Evolutionary conservation across 176 grass and related monocot genomes (phyloP), one percentile per base, ranked within the genome.

Genomic region (Oryza meridionalis): DNA sequence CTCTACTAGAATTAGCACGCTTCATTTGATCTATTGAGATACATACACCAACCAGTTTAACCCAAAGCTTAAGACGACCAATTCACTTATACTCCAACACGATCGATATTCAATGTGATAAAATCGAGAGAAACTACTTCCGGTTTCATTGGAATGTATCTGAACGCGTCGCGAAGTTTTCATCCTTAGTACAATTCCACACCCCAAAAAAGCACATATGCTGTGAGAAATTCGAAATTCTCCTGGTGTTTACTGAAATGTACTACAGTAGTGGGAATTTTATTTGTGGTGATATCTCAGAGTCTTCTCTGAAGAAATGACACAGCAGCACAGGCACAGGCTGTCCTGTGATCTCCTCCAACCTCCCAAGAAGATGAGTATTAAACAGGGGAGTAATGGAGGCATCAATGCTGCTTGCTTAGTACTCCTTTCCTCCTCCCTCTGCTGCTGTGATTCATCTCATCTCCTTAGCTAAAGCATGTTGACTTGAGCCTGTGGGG

Each of bases 331-430:
- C 69, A 40, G 38, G 38, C 38, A 40, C 38, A 69, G 79, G 80
- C 84, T 80, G 80, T 83, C 88, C 79, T 49, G 21, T 58, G 53
- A 58, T 58, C 53, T 58, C 49, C 11, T 83, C 82, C 72, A 82
- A 86, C 79, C 79, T 78, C 84, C 79, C 76, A 79, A 83, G n/a
- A 43, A 43, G 42, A 43, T n/a, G 42, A 82, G 69, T 79, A 90
- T 84, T 75, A 78, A 83, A 86, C 50, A 69, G 29, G 40, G 75
- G 80, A 84, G 80, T 84, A 83, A 86, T 87, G 84, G 80, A 83
- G 80, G 69, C 69, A 87, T 90, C 84, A 84, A 87, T 90, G 80
- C 88, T 74, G 84, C 80, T 90, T 87, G 69, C 62, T 87, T 72
- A 63, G 53, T 84, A 66, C 64, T 2, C 69, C 9, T 43, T 43